A percentile compares a stretch with the other conserved stretches of the same genome.
Evolutionary conservation across 139 green algal genomes (phyloP).

Genomic region (Tetradesmus lagerheimii): DNA sequence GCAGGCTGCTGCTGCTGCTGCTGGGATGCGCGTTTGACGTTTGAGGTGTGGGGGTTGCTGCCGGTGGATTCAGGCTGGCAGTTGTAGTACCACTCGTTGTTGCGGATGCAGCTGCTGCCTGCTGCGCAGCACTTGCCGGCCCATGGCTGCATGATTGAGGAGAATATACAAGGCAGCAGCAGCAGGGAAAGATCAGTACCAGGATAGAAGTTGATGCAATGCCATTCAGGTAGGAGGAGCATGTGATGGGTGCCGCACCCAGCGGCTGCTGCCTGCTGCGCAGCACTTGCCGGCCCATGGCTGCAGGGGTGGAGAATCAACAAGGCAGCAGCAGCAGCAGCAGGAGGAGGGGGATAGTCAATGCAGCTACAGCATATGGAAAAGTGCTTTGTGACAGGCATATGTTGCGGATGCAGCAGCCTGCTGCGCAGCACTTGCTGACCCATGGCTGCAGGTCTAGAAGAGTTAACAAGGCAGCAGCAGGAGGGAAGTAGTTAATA

Average conservation of each 20-base stretch:
- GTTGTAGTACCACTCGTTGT: conserved; percentile 36
- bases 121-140: background rate
- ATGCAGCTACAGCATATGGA: no score
- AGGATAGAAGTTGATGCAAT: no score
- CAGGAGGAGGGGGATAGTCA: no score
- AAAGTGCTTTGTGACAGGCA: no score
- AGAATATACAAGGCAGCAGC: background rate
- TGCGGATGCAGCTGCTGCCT: conserved; percentile 2
- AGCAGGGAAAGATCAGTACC: no score
- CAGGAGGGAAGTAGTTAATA: no score
- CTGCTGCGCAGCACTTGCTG: conserved; percentile 2
- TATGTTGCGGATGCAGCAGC: no score
- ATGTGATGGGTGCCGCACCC: no score
- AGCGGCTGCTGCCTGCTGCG: background rate
- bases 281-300: conserved; percentile 15
- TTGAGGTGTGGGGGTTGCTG: background rate
- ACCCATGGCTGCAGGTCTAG: no score
- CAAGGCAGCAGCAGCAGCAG: background rate
- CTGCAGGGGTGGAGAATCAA: background rate
- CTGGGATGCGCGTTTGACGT: background rate
- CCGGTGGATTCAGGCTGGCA: conserved; percentile 18
- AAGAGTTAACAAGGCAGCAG: no score
- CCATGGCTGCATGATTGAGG: conserved; percentile 3
- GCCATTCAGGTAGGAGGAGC: no score
- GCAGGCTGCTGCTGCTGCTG: background rate